Evolutionary conservation across 495 filamentous ascomycete species (phyloP).

Genomic region (Aspergillus diversus): DNA sequence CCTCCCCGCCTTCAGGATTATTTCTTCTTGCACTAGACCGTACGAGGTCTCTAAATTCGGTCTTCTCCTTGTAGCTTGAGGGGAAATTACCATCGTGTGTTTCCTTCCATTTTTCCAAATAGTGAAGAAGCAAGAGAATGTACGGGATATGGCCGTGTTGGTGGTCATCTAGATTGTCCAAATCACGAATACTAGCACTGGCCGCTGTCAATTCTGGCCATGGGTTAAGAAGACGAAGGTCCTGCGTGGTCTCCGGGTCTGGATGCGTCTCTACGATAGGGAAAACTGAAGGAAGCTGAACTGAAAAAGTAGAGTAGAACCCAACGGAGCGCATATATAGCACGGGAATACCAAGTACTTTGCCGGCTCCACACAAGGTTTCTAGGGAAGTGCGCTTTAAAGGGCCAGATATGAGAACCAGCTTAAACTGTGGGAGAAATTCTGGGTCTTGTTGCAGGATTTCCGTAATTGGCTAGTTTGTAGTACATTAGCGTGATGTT

Average conservation of each 20-base stretch:
- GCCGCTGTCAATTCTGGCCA: conserved; percentile 81
- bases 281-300: conserved; percentile 74
- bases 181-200: conserved; percentile 59
- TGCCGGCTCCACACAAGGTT: conserved; percentile 59
- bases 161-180: conserved; percentile 74
- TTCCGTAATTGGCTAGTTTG: conserved; percentile 40
- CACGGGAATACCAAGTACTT: conserved; percentile 67
- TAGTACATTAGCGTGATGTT: conserved; percentile 17
- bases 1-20: conserved; percentile 86
- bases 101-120: conserved; percentile 81
- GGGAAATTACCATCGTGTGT: conserved; percentile 71
- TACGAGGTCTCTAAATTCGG: conserved; percentile 73
- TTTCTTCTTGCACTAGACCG: conserved; percentile 65
- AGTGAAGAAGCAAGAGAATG: conserved; percentile 80
- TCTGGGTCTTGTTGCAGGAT: conserved; percentile 44
- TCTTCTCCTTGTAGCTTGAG: conserved; percentile 81
- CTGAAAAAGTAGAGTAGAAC: conserved; percentile 83
- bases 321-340: conserved; percentile 85
- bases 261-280: conserved; percentile 98
- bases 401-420: conserved; percentile 76
- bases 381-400: conserved; percentile 61
- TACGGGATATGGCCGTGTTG: conserved; percentile 95
- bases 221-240: conserved; percentile 82
- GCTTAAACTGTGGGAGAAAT: conserved; percentile 62
- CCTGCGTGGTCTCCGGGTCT: conserved; percentile 80